A percentile compares a stretch with the other conserved stretches of the same genome.
phyloP scores from a whole-genome alignment of 768 basidiomycete genomes.

The Lyophyllum semitale region DNA sequence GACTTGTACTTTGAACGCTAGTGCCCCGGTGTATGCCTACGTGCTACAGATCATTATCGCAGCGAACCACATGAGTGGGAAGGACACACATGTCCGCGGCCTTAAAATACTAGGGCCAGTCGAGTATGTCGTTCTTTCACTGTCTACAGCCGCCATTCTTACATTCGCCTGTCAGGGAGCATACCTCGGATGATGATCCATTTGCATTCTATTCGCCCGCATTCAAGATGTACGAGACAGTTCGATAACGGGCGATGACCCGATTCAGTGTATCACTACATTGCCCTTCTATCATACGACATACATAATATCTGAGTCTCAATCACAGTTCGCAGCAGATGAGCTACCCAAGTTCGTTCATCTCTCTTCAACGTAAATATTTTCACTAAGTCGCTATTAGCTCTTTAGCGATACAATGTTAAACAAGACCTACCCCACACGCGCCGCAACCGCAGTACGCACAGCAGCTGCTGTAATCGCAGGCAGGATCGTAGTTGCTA shows the following conservation, averaged over 20 bases:
- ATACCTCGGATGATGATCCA: conserved; percentile 62
- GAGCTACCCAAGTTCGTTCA: neutral
- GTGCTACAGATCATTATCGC: conserved; percentile 89
- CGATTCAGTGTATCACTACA: neutral
- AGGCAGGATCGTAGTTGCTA: conserved; percentile 2
- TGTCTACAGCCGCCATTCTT: neutral
- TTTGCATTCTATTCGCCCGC: conserved; percentile 62
- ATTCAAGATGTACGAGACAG: conserved; percentile 79
- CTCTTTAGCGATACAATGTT: neutral
- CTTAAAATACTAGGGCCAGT: conserved; percentile 83
- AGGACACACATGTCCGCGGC: conserved; percentile 97
- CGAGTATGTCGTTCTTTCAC: conserved; percentile 51
- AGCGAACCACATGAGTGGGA: conserved; percentile 96
- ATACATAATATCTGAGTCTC: no score
- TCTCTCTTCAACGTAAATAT: neutral
- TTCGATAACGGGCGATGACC: conserved; percentile 48
- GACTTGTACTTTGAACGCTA: conserved; percentile 28
- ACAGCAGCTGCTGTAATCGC: conserved; percentile 6
- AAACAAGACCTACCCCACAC: neutral
- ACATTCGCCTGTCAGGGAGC: conserved; percentile 34
- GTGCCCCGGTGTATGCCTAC: conserved; percentile 87
- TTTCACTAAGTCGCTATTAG: neutral
- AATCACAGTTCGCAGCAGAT: no score
- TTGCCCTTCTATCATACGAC: no score
- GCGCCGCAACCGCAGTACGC: conserved; percentile 7